Evolutionary conservation across 352 stramenopile genomes (phyloP), one percentile per base, ranked within the genome.

Genomic region (Pythium sp.): DNA sequence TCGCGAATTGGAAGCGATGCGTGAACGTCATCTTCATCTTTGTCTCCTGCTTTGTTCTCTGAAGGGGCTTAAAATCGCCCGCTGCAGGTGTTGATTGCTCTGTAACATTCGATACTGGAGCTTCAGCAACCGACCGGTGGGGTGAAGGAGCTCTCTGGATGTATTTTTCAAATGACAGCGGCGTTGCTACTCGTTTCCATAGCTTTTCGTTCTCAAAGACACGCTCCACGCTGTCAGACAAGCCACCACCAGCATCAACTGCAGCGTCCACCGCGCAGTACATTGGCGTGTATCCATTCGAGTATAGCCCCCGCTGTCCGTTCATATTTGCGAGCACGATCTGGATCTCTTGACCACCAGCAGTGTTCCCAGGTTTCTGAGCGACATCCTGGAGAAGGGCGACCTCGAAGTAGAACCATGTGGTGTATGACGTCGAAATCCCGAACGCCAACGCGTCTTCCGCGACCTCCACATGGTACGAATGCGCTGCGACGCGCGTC

Each of bases 1-100:
- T 63, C 4, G 58, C 58, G 57, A 69, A 72, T 38, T 75, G 74
- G 6, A 87, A 68, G 34, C 70, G 62, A 67, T 87, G 74, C 26
- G 73, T 75, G 63, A 92, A 91, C 32, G 71, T n/a, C 36, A 86
- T 68, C 43, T 65, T 70, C 62, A 88, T 86, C 65, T 82, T 88
- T 26, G 68, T 64, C 51, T 89, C 81, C 12, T 67, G 54, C 15
- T 22, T 64, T 30, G n/a, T 61, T 47, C 49, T 36, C 4, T 51
- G 62, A 20, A 53, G 32, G 15, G 28, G 28, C 28, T 56, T 65
- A 11, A 24, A 28, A 24, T 41, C 20, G 12, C 6, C 58, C 6
- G 24, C 24, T 26, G 14, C 59, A 41, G 18, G 14, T 53, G 11
- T 7, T 54, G 47, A 32, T 32, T n/a, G 24, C 15, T 47, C 49